Percentiles rank a stretch among this genome's conserved stretches.
phyloP scores from a whole-genome alignment of 148 eudicot genomes.

The Euryodendron excelsum region DNA sequence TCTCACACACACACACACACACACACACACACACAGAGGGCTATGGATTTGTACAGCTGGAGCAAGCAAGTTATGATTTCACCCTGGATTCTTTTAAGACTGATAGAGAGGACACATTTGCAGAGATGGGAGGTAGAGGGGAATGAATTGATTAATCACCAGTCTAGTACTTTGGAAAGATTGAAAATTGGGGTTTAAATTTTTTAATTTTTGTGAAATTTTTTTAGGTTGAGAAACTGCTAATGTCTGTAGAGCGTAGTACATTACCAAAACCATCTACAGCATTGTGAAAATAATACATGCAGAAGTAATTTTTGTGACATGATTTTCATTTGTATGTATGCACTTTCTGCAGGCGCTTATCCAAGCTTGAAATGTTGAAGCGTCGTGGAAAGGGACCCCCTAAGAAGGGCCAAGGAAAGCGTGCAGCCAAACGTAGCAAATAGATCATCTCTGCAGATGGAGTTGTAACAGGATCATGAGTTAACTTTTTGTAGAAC shows the following conservation, averaged over 20 bases:
- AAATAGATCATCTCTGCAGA: constrained; percentile 34
- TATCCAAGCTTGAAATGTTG: constrained; percentile 69
- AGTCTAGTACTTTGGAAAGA: neutral
- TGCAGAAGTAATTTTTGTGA: neutral
- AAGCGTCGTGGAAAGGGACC: constrained; percentile 92
- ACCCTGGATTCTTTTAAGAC: neutral
- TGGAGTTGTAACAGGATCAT: neutral
- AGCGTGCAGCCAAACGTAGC: constrained; percentile 68
- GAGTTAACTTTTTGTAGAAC: neutral
- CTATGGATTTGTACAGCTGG: neutral
- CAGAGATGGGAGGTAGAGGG: neutral
- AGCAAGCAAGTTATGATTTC: neutral
- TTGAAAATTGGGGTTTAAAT: neutral
- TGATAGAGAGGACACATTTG: neutral
- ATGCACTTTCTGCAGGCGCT: constrained; percentile 46
- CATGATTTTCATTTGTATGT: neutral
- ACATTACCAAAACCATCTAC: neutral
- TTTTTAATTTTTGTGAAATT: no score
- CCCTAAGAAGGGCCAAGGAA: constrained; percentile 95
- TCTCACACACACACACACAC: neutral
- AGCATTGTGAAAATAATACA: neutral
- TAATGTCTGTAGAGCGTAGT: neutral
- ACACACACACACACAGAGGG: neutral
- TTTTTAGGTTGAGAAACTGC: no score
- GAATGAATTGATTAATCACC: neutral